Base-by-base conservation (phyloP, 768 basidiomycete genomes). In the Lactarius tabidus region DNA sequence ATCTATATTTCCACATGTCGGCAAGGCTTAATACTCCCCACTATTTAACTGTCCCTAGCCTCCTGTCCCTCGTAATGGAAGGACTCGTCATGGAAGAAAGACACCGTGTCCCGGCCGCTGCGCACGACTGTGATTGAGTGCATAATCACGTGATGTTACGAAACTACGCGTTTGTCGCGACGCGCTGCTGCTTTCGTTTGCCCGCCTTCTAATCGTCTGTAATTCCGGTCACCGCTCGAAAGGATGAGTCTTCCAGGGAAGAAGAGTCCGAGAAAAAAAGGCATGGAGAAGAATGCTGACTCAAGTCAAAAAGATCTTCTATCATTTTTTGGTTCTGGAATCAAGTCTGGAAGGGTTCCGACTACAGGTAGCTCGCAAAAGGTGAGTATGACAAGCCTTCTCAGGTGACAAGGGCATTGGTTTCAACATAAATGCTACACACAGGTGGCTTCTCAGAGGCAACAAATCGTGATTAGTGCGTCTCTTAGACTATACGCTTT, bases 301-400 rank as follows among this genome's bases (percentile, higher is more conserved):
- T n/a, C 65, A 58, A 62, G 29, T 41, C 56, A 66, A 54, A 38
- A n/a, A 10, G 57, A 66, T 31, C 39, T 66, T 15, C 48, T 31
- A 20, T 59, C 65, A 36, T 66, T 66, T 48, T 66, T 66, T 62
- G 60, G 65, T 29, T 31, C 65, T 29, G 26, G 29, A 17, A 39
- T 66, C 59, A 56, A 60, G 29, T 31, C 65, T 29, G 26, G 29
- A 17, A 39, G 57, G 45, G 41, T 36, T 33, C 55, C 26, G 23
- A 23, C 66, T 15, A 26, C 23, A 20, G 52, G 33, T 43, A 58
- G 56, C 56, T 20, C 65, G 3, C 35, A 39, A 17, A 62, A 56
- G 31, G 64, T 64, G 26, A 26, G 53, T 48, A 33, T 31, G 14
- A 41, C 39, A 45, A 31, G 48, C 8, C 14, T 23, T 17, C 18